Evolutionary conservation across 202 grass and related monocot genomes (phyloP), one percentile per base, ranked within the genome.

Genomic region (Setaria italica): DNA sequence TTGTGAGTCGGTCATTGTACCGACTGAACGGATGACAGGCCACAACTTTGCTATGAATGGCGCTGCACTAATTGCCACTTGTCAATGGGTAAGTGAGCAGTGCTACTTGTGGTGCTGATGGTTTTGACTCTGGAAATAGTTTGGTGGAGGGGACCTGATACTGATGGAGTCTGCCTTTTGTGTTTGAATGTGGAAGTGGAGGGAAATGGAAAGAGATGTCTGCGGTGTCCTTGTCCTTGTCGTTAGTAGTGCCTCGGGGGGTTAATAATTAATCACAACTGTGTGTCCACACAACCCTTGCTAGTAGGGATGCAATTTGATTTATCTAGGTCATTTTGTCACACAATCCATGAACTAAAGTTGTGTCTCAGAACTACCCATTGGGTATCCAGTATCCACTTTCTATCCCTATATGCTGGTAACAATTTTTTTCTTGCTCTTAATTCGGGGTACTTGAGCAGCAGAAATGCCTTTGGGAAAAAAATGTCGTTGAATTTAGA

Each of bases 111-210:
- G 13, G 29, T n/a, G 17, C 33, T 34, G 32, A 74, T 30, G 12
- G 70, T 74, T 74, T 74, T 74, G 35, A 45, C 53, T 43, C 11
- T 62, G n/a, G 53, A 30, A 62, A 53, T 4, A 17, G 41, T 16
- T 48, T 71, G n/a, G 41, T 77, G 51, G 79, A 74, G 59, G 43
- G 70, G 50, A 60, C 53, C 51, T 45, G 50, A 84, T 43, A 62
- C 59, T 62, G 25, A 30, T 29, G 39, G 39, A 17, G 59, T 76
- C 60, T 39, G 56, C 62, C 41, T 89, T 89, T 63, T 82, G 55
- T 55, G 81, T 89, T 89, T 86, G 72, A 81, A 82, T 58, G 4
- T 81, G 34, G 33, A 69, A 70, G 43, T 89, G 77, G 78, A 82
- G 82, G 70, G 82, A 89, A 81, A 77, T 71, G 51, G 77, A 54